phyloP scores from a whole-genome alignment of 805 yeast genomes.

The Nakazawaea wickerhamii region DNA sequence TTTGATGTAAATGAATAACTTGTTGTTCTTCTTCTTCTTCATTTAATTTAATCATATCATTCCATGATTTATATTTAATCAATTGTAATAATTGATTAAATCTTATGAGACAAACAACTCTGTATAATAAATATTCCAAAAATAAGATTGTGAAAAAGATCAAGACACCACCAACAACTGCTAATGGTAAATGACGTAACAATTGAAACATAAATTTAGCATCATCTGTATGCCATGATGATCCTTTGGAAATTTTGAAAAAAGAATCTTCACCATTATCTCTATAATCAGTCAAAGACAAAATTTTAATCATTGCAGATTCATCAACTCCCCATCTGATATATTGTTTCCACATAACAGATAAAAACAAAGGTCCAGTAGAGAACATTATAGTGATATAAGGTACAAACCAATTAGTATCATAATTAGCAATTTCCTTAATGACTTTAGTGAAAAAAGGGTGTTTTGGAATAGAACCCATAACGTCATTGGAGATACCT shows the following conservation, averaged over 20 bases:
- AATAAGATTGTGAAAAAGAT: slow-evolving; percentile 44
- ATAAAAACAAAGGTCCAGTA: slow-evolving; percentile 85
- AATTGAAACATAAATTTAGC: slow-evolving; percentile 71
- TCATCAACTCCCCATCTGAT: slow-evolving; percentile 63
- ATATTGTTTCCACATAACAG: slow-evolving; percentile 84
- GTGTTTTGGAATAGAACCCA: slow-evolving; percentile 85
- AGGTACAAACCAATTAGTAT: slow-evolving; percentile 78
- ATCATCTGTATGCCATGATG: slow-evolving; percentile 91
- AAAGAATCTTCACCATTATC: slow-evolving; percentile 48
- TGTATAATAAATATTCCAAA: slow-evolving; percentile 41
- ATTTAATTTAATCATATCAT: background rate
- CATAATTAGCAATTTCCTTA: slow-evolving; percentile 55
- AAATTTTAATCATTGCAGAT: slow-evolving; percentile 53
- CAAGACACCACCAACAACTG: slow-evolving; percentile 65
- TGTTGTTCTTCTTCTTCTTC: background rate
- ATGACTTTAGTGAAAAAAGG: slow-evolving; percentile 75
- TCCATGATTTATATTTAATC: background rate
- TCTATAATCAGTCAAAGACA: slow-evolving; percentile 72
- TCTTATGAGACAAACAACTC: slow-evolving; percentile 22
- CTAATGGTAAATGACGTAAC: slow-evolving; percentile 68
- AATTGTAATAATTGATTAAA: slow-evolving; percentile 2
- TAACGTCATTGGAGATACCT: slow-evolving; percentile 87
- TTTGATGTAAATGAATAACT: slow-evolving; percentile 8
- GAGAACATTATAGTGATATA: slow-evolving; percentile 90
- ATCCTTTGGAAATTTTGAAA: slow-evolving; percentile 73